A percentile compares a stretch with the other conserved stretches of the same genome.
Conservation (phyloP, 2,329 filamentous ascomycete genomes). For the Ascosphaera aggregata region DNA sequence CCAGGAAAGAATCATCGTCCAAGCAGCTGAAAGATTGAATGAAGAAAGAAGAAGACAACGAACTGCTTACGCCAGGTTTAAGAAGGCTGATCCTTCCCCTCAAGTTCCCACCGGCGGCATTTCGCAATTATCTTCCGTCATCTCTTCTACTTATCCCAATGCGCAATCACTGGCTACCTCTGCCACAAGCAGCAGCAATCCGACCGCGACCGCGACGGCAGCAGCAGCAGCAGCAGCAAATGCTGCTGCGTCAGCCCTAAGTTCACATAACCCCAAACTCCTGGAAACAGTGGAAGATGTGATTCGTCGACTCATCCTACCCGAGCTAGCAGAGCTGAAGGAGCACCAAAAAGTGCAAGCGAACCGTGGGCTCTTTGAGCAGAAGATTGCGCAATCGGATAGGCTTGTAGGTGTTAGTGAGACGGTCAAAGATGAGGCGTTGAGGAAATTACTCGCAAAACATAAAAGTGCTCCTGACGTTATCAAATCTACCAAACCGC, state of each 20-base stretch:
- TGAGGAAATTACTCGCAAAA: slow-evolving; percentile 14
- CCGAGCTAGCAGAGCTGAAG: slow-evolving; percentile 77
- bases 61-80: background rate
- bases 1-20: slow-evolving; percentile 33
- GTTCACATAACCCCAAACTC: slow-evolving; percentile 57
- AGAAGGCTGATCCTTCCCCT: background rate
- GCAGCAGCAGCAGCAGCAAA: no score
- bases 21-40: slow-evolving; percentile 42
- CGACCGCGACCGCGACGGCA: no score
- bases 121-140: background rate
- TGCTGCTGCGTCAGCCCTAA: background rate
- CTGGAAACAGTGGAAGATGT: slow-evolving; percentile 85
- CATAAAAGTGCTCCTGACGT: slow-evolving; percentile 38
- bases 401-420: background rate
- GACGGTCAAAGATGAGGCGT: background rate
- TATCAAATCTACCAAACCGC: slow-evolving; percentile 16
- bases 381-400: slow-evolving; percentile 6
- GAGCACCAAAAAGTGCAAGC: slow-evolving; percentile 64
- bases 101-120: background rate
- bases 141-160: background rate
- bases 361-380: slow-evolving; percentile 44
- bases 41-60: background rate
- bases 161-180: background rate
- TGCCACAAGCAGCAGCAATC: background rate
- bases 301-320: slow-evolving; percentile 69